Evolutionary conservation across 257 asterid species (phyloP).

Genomic region (Rubia yunnanensis): DNA sequence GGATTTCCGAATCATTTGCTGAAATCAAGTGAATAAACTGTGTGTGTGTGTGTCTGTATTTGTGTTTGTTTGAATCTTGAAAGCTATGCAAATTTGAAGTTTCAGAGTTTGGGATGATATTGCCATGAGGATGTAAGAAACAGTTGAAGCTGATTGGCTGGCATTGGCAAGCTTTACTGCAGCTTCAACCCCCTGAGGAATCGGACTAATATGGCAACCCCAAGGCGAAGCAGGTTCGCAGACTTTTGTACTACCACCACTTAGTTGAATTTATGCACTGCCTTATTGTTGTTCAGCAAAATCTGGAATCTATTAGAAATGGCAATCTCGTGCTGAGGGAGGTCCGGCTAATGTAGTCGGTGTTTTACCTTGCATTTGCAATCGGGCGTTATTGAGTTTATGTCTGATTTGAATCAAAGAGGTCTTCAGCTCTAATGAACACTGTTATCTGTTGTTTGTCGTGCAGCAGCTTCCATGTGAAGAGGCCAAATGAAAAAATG

Average conservation of each 20-base stretch:
- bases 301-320: neutral
- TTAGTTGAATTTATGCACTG: neutral
- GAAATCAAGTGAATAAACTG: neutral
- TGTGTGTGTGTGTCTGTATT: neutral
- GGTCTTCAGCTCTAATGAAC: neutral
- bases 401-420: neutral
- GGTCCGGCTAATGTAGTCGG: neutral
- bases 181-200: conserved; percentile 5
- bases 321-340: neutral
- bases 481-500: conserved; percentile 72
- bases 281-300: neutral
- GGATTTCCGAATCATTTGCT: no score
- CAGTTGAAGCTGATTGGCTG: conserved; percentile 11
- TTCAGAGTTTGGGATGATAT: neutral
- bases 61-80: neutral
- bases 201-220: conserved; percentile 18
- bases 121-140: neutral
- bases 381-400: neutral
- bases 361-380: neutral
- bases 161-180: conserved; percentile 7
- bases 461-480: conserved; percentile 31
- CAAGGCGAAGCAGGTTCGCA: conserved; percentile 27
- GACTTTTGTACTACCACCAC: conserved; percentile 3
- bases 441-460: conserved; percentile 4
- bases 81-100: neutral